A percentile compares a stretch with the other conserved stretches of the same genome.
Evolutionary conservation across 352 stramenopile genomes (phyloP).

Genomic region (Salisapilia sapeloensis): DNA sequence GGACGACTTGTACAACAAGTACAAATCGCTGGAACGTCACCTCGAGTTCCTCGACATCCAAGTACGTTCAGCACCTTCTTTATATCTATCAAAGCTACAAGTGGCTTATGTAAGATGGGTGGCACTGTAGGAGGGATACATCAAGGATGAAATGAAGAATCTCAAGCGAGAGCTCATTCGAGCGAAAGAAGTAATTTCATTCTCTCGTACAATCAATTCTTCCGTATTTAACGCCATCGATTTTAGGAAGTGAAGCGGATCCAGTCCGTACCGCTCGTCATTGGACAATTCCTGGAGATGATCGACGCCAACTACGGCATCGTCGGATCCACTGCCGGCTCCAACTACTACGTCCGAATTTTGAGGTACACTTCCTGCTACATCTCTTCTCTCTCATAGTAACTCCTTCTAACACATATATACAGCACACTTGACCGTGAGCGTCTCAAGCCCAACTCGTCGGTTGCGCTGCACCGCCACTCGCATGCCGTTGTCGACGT

Average conservation of each 20-base stretch:
- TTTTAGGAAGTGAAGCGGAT: conserved; percentile 94
- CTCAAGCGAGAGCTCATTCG: conserved; percentile 98
- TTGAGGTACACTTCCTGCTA: conserved; percentile 19
- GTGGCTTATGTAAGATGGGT: background rate
- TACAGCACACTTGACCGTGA: conserved; percentile 94
- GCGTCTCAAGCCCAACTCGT: conserved; percentile 97
- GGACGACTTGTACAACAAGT: conserved; percentile 62
- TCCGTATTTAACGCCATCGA: conserved; percentile 1
- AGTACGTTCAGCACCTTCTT: conserved; percentile 4
- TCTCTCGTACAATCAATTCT: background rate
- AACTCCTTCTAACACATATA: background rate
- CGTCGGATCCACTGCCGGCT: conserved; percentile 92
- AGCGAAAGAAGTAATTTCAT: conserved; percentile 84
- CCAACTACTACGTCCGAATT: conserved; percentile 99
- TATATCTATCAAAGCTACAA: background rate
- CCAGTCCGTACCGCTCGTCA: conserved; percentile 98
- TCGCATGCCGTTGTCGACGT: conserved; percentile 98
- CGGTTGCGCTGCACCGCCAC: conserved; percentile 95
- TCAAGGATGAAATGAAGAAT: conserved; percentile 99
- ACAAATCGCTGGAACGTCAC: conserved; percentile 62
- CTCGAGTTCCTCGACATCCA: conserved; percentile 77
- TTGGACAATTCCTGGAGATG: conserved; percentile 99
- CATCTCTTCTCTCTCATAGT: background rate
- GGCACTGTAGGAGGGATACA: conserved; percentile 88
- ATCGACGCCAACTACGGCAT: conserved; percentile 99